These are phyloP conservation scores for Usnea hakonensis DNA, from an alignment of 495 filamentous ascomycete species.

Conservation along the genomic window DNA sequence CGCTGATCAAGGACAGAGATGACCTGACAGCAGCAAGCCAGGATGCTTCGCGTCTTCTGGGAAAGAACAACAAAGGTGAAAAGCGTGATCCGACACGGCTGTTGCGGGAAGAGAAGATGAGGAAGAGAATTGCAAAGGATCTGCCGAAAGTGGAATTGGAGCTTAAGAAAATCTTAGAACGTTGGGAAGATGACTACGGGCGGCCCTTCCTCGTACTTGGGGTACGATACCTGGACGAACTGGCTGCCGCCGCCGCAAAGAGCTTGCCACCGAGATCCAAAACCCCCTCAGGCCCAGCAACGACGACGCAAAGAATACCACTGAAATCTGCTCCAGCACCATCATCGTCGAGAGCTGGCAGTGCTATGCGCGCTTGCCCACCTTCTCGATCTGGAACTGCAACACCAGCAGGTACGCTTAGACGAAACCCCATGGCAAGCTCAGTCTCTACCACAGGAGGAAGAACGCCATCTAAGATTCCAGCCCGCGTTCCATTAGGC, in stretches of 20 bases:
- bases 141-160: slow-evolving; percentile 84
- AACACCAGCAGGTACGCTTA: slow-evolving; percentile 55
- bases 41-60: slow-evolving; percentile 88
- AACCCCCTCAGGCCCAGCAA: slow-evolving; percentile 60
- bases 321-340: slow-evolving; percentile 37
- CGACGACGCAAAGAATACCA: slow-evolving; percentile 37
- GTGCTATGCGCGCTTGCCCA: slow-evolving; percentile 42
- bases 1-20: slow-evolving; percentile 78
- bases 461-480: slow-evolving; percentile 71
- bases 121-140: slow-evolving; percentile 92
- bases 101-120: slow-evolving; percentile 96
- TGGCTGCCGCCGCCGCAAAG: slow-evolving; percentile 57
- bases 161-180: slow-evolving; percentile 68
- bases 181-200: slow-evolving; percentile 91
- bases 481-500: slow-evolving; percentile 68
- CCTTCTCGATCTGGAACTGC: slow-evolving; percentile 54
- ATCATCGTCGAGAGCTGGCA: slow-evolving; percentile 37
- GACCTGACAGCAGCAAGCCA: slow-evolving; percentile 80
- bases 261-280: slow-evolving; percentile 66
- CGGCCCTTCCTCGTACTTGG: slow-evolving; percentile 89
- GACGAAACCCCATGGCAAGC: slow-evolving; percentile 50
- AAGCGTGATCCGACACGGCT: slow-evolving; percentile 88
- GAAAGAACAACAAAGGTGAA: slow-evolving; percentile 80
- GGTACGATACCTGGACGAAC: slow-evolving; percentile 74
- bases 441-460: slow-evolving; percentile 32